phyloP scores from a whole-genome alignment of 169 alveolate genomes.

The Plasmodium ovale region DNA sequence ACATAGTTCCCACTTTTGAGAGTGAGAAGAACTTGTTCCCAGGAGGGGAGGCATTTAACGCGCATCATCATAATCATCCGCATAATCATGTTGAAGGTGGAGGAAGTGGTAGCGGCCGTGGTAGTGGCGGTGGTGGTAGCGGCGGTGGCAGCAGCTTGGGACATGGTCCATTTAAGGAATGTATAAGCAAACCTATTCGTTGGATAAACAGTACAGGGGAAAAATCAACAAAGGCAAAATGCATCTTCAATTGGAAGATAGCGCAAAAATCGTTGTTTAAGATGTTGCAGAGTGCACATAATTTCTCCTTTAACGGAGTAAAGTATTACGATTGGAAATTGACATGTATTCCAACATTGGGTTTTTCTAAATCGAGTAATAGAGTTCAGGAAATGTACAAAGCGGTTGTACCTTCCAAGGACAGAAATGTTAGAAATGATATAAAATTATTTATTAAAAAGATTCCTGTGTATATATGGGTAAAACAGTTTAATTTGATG shows the following conservation, averaged over 20 bases:
- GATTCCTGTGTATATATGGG: slow-evolving; percentile 85
- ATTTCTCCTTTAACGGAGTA: slow-evolving; percentile 75
- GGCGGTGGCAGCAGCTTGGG: background rate
- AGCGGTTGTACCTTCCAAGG: slow-evolving; percentile 44
- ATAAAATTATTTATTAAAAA: slow-evolving; percentile 80
- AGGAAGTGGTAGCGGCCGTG: background rate
- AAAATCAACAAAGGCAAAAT: slow-evolving; percentile 34
- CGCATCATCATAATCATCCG: background rate
- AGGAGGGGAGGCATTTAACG: slow-evolving; percentile 1
- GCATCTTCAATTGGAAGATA: slow-evolving; percentile 50
- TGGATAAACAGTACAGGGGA: slow-evolving; percentile 33
- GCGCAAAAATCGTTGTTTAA: slow-evolving; percentile 18
- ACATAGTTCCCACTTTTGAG: slow-evolving; percentile 7
- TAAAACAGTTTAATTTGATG: slow-evolving; percentile 81
- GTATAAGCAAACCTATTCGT: slow-evolving; percentile 12
- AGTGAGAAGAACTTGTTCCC: slow-evolving; percentile 22
- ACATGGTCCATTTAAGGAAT: background rate
- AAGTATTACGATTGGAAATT: slow-evolving; percentile 78
- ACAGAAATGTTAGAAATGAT: slow-evolving; percentile 31
- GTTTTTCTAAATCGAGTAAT: slow-evolving; percentile 82
- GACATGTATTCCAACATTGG: slow-evolving; percentile 81
- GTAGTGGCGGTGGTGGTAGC: background rate
- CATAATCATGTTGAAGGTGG: background rate
- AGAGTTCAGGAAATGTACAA: slow-evolving; percentile 82
- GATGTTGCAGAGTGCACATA: slow-evolving; percentile 55